Conservation (phyloP, 2,329 filamentous ascomycete species). For the Hymenoscyphus infarciens region DNA sequence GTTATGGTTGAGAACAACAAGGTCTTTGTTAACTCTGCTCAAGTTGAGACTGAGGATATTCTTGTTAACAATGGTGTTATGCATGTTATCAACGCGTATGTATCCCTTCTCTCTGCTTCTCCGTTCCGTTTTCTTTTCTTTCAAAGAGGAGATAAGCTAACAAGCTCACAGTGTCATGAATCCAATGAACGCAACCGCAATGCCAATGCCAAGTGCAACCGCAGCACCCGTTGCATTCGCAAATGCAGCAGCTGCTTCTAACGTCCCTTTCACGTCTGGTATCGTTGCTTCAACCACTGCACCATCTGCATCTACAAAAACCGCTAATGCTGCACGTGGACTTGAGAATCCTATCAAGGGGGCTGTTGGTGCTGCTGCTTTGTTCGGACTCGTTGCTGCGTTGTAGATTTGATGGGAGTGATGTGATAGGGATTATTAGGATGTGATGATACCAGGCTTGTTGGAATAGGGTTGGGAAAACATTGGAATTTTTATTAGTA, state of each 20-base stretch:
- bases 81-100: slow-evolving; percentile 35
- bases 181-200: slow-evolving; percentile 18
- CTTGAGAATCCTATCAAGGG: slow-evolving; percentile 5
- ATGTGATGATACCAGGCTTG: not conserved
- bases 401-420: not conserved
- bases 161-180: slow-evolving; percentile 16
- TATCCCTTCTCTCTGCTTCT: not conserved
- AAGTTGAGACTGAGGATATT: slow-evolving; percentile 36
- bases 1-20: slow-evolving; percentile 33
- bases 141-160: not conserved
- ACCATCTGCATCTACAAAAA: slow-evolving; percentile 17
- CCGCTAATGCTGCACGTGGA: slow-evolving; percentile 5
- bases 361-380: slow-evolving; percentile 11
- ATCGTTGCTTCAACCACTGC: slow-evolving; percentile 16
- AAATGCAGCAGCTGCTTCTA: slow-evolving; percentile 3
- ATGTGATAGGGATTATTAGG: not conserved
- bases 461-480: not conserved
- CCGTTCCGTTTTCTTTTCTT: not conserved
- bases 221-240: slow-evolving; percentile 15
- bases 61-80: slow-evolving; percentile 35
- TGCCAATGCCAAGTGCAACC: slow-evolving; percentile 12
- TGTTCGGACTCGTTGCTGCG: slow-evolving; percentile 11
- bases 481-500: not conserved
- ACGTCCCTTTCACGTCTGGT: slow-evolving; percentile 16
- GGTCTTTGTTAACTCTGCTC: slow-evolving; percentile 39